Conservation (phyloP, 108 stramenopile species). For the Discostella pseudostelligera region DNA sequence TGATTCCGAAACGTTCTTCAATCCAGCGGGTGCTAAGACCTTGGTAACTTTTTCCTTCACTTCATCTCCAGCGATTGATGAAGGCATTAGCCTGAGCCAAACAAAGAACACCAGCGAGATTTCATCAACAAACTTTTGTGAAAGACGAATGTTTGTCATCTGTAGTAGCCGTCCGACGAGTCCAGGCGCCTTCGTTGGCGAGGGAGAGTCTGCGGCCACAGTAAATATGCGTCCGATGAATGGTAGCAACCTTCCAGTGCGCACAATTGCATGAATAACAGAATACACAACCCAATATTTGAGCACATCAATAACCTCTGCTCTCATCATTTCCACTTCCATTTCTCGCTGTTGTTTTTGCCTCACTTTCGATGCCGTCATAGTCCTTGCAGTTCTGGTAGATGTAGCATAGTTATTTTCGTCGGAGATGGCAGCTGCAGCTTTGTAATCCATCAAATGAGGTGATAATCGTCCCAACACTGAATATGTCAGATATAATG, state of each 20-base stretch:
- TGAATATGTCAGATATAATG: constrained; percentile 52
- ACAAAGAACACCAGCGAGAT: constrained; percentile 66
- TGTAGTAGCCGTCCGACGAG: constrained; percentile 1
- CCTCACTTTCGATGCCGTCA: constrained; percentile 29
- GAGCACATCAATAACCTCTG: constrained; percentile 49
- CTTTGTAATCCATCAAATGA: constrained; percentile 16
- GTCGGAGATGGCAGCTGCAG: constrained; percentile 1
- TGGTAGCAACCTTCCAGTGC: constrained; percentile 50
- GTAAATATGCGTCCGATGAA: constrained; percentile 45
- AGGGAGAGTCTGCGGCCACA: constrained; percentile 5
- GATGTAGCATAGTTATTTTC: not conserved
- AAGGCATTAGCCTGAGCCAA: constrained; percentile 73
- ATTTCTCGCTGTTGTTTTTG: constrained; percentile 33
- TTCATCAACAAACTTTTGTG: constrained; percentile 45
- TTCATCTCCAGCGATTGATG: constrained; percentile 29
- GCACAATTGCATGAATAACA: constrained; percentile 45
- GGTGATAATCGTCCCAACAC: constrained; percentile 31
- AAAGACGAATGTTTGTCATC: constrained; percentile 21
- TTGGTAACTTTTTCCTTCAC: constrained; percentile 7
- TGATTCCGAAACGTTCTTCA: not conserved
- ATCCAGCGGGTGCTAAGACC: not conserved
- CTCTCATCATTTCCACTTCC: constrained; percentile 25
- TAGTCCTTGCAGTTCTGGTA: not conserved
- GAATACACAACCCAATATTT: constrained; percentile 76
- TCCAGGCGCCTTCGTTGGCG: constrained; percentile 6